Evolutionary conservation across 148 eudicot genomes (phyloP).

Genomic region (Dianthus caryophyllus): DNA sequence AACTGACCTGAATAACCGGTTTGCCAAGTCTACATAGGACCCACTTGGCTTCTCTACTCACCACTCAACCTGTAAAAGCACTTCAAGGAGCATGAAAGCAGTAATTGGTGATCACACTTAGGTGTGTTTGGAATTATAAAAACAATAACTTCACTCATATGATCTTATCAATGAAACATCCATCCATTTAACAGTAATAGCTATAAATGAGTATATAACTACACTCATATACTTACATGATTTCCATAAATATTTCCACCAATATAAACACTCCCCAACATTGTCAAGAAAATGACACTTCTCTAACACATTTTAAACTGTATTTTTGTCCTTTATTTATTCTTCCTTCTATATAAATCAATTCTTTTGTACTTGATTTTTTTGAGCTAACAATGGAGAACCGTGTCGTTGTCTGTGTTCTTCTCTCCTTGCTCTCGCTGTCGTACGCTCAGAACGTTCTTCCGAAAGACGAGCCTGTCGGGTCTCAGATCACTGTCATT

Average conservation of each 20-base stretch:
- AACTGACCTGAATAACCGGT: too few species aligned
- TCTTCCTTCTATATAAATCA: not conserved
- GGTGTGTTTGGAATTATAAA: not conserved
- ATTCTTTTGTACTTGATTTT: conserved; percentile 12
- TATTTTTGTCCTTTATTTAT: not conserved
- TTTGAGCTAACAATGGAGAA: conserved; percentile 24
- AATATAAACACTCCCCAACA: conserved; percentile 18
- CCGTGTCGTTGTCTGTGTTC: conserved; percentile 11
- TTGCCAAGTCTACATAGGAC: too few species aligned
- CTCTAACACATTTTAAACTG: not conserved
- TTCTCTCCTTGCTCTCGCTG: conserved; percentile 31
- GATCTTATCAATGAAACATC: not conserved
- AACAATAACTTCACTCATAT: not conserved
- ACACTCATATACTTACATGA: conserved; percentile 15
- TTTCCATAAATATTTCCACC: conserved; percentile 17
- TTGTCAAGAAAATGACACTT: conserved; percentile 21
- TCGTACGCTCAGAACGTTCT: conserved; percentile 25
- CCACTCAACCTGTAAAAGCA: not conserved
- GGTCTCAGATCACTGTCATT: conserved; percentile 71
- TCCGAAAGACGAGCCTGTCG: conserved; percentile 13
- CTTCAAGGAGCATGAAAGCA: conserved; percentile 4
- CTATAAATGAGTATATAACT: too few species aligned
- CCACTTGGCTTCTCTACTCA: not conserved
- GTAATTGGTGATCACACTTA: conserved; percentile 8
- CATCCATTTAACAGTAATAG: too few species aligned